Evolutionary conservation across 768 basidiomycete genomes (phyloP).

Genomic region (Termitomyces sp.): DNA sequence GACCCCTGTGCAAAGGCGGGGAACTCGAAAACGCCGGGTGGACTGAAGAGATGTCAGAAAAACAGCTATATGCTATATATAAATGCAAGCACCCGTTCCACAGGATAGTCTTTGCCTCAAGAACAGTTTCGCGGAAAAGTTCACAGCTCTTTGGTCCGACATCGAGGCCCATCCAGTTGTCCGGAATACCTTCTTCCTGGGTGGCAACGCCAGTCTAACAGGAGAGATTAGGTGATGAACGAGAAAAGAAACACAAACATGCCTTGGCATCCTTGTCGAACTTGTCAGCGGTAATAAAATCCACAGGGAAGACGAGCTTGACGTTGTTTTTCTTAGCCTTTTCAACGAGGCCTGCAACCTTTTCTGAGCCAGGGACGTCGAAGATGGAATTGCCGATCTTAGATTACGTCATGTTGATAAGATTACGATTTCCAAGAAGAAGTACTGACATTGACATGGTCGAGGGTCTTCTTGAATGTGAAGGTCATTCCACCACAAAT

Average conservation of each 20-base stretch:
- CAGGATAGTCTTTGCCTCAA: conserved; percentile 90
- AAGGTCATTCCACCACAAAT: conserved; percentile 99
- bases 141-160: conserved; percentile 80
- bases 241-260: conserved; percentile 12
- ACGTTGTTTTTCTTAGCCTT: conserved; percentile 92
- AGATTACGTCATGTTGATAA: conserved; percentile 1
- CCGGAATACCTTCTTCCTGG: conserved; percentile 84
- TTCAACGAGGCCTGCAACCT: conserved; percentile 77
- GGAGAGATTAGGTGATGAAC: neutral
- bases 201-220: conserved; percentile 67
- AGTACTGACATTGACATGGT: conserved; percentile 56
- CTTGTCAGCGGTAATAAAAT: conserved; percentile 92
- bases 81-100: conserved; percentile 76
- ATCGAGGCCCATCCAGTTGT: conserved; percentile 94
- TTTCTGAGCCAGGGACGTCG: conserved; percentile 82
- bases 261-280: conserved; percentile 91
- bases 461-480: conserved; percentile 95
- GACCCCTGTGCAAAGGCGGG: conserved; percentile 86
- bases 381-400: conserved; percentile 96
- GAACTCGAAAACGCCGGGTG: conserved; percentile 98
- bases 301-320: conserved; percentile 92
- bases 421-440: neutral
- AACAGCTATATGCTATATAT: neutral
- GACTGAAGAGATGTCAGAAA: conserved; percentile 40
- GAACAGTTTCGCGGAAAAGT: conserved; percentile 73